Percentiles rank a stretch among this genome's conserved stretches.
Evolutionary conservation across 345 rosid genomes (phyloP).

Genomic region (Rhizophora mangle): DNA sequence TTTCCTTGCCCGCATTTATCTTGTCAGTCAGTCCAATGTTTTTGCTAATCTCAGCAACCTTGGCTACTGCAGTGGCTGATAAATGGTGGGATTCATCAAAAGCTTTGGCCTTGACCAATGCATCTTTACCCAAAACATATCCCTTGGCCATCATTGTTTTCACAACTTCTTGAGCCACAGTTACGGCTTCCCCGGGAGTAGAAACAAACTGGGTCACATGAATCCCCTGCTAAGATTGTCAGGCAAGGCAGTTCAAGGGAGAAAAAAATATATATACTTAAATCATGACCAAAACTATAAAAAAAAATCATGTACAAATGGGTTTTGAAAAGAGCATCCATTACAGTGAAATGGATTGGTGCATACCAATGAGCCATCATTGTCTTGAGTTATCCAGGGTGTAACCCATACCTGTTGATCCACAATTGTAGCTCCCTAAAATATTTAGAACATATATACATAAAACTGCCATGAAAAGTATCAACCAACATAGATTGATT

Average conservation of each 20-base stretch:
- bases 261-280: background rate
- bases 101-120: slow-evolving; percentile 60
- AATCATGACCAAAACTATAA: background rate
- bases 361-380: slow-evolving; percentile 35
- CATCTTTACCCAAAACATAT: slow-evolving; percentile 70
- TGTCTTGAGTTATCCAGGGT: slow-evolving; percentile 47
- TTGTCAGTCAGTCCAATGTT: slow-evolving; percentile 65
- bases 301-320: background rate
- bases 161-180: slow-evolving; percentile 75
- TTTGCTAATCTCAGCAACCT: slow-evolving; percentile 60
- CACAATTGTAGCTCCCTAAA: slow-evolving; percentile 79
- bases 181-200: slow-evolving; percentile 67
- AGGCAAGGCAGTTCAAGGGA: background rate
- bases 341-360: background rate
- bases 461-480: background rate
- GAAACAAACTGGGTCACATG: slow-evolving; percentile 43
- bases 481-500: too few relatives aligned
- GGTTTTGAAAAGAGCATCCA: slow-evolving; percentile 1
- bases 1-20: slow-evolving; percentile 58
- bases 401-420: slow-evolving; percentile 69
- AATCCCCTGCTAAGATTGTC: slow-evolving; percentile 35
- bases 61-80: slow-evolving; percentile 56
- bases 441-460: slow-evolving; percentile 12
- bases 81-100: slow-evolving; percentile 64
- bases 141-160: slow-evolving; percentile 75